Percentiles rank a stretch among this genome's conserved stretches.
phyloP scores from a whole-genome alignment of 768 basidiomycete species.

The Lactarius akahatsu region DNA sequence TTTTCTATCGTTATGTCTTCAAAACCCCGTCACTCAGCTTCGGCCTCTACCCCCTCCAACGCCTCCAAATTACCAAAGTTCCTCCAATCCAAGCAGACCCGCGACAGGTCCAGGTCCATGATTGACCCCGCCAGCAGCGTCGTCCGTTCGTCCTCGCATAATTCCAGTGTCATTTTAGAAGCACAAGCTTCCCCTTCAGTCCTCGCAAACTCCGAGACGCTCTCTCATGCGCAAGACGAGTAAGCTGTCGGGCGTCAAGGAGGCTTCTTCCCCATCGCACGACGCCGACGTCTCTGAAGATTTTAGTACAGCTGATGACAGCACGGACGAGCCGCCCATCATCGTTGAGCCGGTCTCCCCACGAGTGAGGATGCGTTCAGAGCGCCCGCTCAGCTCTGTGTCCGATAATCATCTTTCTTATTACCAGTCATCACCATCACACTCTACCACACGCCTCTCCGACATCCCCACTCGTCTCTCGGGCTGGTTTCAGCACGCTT shows the following conservation, averaged over 20 bases:
- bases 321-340: slow-evolving; percentile 54
- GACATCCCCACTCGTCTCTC: slow-evolving; percentile 76
- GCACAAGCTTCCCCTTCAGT: slow-evolving; percentile 13
- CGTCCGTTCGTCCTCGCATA: slow-evolving; percentile 46
- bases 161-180: slow-evolving; percentile 36
- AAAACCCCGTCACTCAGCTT: slow-evolving; percentile 45
- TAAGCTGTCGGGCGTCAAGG: slow-evolving; percentile 28
- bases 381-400: slow-evolving; percentile 51
- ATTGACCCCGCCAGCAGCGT: slow-evolving; percentile 42
- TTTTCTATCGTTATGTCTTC: slow-evolving; percentile 42
- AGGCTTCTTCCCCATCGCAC: slow-evolving; percentile 28
- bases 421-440: slow-evolving; percentile 40
- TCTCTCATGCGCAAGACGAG: slow-evolving; percentile 25
- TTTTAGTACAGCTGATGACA: slow-evolving; percentile 38
- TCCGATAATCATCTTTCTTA: slow-evolving; percentile 47
- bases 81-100: slow-evolving; percentile 55
- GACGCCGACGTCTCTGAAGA: slow-evolving; percentile 35
- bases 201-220: slow-evolving; percentile 26
- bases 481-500: slow-evolving; percentile 80
- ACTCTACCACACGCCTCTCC: slow-evolving; percentile 52
- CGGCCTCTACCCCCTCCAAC: slow-evolving; percentile 45
- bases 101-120: slow-evolving; percentile 61
- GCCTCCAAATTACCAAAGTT: slow-evolving; percentile 64
- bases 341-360: slow-evolving; percentile 64
- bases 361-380: slow-evolving; percentile 54